These are phyloP conservation scores for Aspergillus felis DNA, from an alignment of 2,329 filamentous ascomycete species.

Conservation along the genomic window DNA sequence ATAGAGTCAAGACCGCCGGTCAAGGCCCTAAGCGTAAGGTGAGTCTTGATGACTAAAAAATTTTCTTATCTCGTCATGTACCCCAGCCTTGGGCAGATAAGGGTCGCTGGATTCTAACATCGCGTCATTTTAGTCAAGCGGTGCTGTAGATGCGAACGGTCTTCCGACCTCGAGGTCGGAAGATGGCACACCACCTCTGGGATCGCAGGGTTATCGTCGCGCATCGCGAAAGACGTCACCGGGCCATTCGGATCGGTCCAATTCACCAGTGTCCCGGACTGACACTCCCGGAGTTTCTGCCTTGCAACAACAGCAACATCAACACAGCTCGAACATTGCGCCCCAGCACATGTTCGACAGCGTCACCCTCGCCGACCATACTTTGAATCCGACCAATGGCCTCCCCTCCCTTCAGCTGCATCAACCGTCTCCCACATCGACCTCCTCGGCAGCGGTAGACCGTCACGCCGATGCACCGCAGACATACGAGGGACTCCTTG, in stretches of 20 bases:
- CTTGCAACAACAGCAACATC: constrained; percentile 48
- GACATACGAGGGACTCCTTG: constrained; percentile 74
- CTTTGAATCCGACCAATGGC: constrained; percentile 56
- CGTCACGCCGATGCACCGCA: constrained; percentile 68
- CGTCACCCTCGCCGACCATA: constrained; percentile 63
- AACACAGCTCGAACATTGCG: constrained; percentile 63
- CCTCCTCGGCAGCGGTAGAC: constrained; percentile 52
- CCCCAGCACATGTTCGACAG: constrained; percentile 76
- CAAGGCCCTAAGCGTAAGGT: constrained; percentile 83
- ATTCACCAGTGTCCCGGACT: constrained; percentile 75
- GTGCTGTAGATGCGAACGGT: constrained; percentile 52
- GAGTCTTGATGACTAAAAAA: constrained; percentile 27
- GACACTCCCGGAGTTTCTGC: constrained; percentile 65
- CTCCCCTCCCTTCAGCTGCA: constrained; percentile 50
- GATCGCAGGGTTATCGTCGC: constrained; percentile 57
- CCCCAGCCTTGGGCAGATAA: constrained; percentile 16
- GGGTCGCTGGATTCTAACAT: constrained; percentile 16
- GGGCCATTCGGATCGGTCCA: constrained; percentile 68
- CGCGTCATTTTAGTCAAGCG: constrained; percentile 36
- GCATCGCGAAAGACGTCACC: constrained; percentile 69
- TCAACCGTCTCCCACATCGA: constrained; percentile 57
- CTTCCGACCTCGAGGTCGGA: constrained; percentile 56
- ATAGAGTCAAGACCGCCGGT: constrained; percentile 86
- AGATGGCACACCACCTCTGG: constrained; percentile 53
- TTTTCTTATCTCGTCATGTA: constrained; percentile 15